These are phyloP conservation scores for Geotrichum histeridarum DNA, from an alignment of 1,139 yeast species.

Conservation along the genomic window DNA sequence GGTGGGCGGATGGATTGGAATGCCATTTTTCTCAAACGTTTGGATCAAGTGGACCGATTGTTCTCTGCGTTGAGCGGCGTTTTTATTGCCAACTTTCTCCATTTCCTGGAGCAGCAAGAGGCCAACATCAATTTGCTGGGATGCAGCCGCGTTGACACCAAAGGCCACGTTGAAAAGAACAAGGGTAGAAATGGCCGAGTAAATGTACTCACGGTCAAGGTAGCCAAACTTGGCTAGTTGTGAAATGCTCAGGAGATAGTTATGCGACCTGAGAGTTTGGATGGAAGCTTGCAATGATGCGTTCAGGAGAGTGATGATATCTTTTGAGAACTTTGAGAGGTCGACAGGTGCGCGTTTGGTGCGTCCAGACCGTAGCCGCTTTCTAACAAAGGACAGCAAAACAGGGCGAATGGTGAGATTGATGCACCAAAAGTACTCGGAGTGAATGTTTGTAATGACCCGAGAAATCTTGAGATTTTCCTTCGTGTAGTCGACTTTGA, in stretches of 20 bases:
- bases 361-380: constrained; percentile 50
- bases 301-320: constrained; percentile 64
- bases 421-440: constrained; percentile 82
- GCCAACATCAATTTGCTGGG: constrained; percentile 11
- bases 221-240: constrained; percentile 73
- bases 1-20: constrained; percentile 1
- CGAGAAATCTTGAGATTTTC: constrained; percentile 52
- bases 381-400: constrained; percentile 70
- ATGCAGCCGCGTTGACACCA: constrained; percentile 51
- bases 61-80: constrained; percentile 4
- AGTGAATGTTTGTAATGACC: constrained; percentile 69
- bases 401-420: constrained; percentile 79
- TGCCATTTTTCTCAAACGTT: constrained; percentile 13
- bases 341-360: constrained; percentile 54
- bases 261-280: constrained; percentile 58
- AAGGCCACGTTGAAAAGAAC: constrained; percentile 74
- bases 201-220: constrained; percentile 82
- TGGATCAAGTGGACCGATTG: constrained; percentile 5
- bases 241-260: constrained; percentile 41
- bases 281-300: constrained; percentile 82
- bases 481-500: constrained; percentile 58
- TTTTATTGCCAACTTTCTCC: constrained; percentile 8
- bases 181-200: constrained; percentile 74
- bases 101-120: constrained; percentile 2
- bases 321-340: constrained; percentile 61